Conservation (phyloP, 306 rosid species). For the Lathyrus sativus region DNA sequence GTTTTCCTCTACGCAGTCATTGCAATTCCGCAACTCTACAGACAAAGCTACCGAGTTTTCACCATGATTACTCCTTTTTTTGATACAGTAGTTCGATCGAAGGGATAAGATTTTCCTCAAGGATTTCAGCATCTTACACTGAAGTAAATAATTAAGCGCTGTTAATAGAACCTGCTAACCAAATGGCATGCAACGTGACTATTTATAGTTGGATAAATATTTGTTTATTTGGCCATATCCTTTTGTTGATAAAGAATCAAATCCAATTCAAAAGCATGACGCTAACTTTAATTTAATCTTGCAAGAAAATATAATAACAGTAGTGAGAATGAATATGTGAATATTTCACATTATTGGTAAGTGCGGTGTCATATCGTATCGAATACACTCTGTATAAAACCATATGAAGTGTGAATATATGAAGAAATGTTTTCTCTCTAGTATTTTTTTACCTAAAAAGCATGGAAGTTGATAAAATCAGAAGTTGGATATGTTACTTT, state of each 20-base stretch:
- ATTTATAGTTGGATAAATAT: conserved; percentile 31
- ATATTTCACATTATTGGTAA: too few relatives aligned
- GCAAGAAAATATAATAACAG: conserved; percentile 2
- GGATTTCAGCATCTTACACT: conserved; percentile 42
- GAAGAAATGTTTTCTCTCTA: too few relatives aligned
- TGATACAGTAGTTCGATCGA: not conserved
- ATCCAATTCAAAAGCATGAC: conserved; percentile 3
- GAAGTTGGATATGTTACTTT: too few relatives aligned
- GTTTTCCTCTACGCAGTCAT: conserved; percentile 57
- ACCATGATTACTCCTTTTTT: conserved; percentile 31
- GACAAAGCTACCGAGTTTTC: not conserved
- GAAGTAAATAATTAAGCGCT: not conserved
- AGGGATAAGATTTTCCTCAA: conserved; percentile 24
- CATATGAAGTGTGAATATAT: too few relatives aligned
- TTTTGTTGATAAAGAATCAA: conserved; percentile 8
- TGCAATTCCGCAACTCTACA: conserved; percentile 32
- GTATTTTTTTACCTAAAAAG: too few relatives aligned
- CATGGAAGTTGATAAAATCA: too few relatives aligned
- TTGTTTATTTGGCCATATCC: conserved; percentile 8
- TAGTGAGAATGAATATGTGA: not conserved
- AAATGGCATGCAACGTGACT: conserved; percentile 22
- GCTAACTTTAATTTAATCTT: conserved; percentile 7
- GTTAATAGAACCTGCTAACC: conserved; percentile 9
- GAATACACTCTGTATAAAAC: too few relatives aligned
- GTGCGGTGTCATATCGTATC: too few relatives aligned